phyloP scores from a whole-genome alignment of 768 basidiomycete genomes.

The Heimioporus sp. region DNA sequence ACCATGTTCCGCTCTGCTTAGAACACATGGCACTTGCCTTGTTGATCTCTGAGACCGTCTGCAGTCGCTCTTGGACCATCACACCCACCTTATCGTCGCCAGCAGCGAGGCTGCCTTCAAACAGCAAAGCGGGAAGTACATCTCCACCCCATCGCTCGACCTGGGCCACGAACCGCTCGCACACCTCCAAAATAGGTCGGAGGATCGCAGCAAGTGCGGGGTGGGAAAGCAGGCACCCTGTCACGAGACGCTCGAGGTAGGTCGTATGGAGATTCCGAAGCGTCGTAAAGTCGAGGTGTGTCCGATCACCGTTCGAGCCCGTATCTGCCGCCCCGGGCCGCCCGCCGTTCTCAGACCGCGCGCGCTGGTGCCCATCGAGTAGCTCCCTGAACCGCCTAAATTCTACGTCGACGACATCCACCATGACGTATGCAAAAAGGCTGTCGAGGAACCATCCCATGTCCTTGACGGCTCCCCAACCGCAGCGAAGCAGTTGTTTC shows the following conservation, averaged over 20 bases:
- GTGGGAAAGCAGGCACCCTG: constrained; percentile 78
- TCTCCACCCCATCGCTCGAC: constrained; percentile 93
- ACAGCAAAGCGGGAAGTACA: constrained; percentile 77
- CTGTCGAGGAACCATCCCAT: constrained; percentile 94
- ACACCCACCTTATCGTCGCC: constrained; percentile 60
- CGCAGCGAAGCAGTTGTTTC: constrained; percentile 64
- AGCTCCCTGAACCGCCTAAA: constrained; percentile 68
- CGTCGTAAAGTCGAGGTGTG: constrained; percentile 79
- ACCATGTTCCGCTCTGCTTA: background rate
- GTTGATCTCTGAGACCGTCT: constrained; percentile 71
- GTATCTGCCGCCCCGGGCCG: constrained; percentile 3
- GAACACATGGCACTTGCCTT: constrained; percentile 45
- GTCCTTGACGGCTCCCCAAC: constrained; percentile 84
- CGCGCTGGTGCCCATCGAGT: constrained; percentile 33
- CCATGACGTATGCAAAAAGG: constrained; percentile 82
- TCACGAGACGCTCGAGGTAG: constrained; percentile 76
- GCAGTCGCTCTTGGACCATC: constrained; percentile 69
- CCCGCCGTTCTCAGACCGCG: constrained; percentile 19
- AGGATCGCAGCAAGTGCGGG: constrained; percentile 57
- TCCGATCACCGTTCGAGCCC: constrained; percentile 8
- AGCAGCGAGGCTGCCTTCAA: constrained; percentile 68
- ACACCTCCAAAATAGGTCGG: constrained; percentile 74
- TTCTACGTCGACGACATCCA: constrained; percentile 85
- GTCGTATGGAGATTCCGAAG: constrained; percentile 78
- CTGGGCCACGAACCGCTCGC: constrained; percentile 83